These are phyloP conservation scores for Globisporangium camurandrum DNA, from an alignment of 352 stramenopile species.

Conservation along the genomic window DNA sequence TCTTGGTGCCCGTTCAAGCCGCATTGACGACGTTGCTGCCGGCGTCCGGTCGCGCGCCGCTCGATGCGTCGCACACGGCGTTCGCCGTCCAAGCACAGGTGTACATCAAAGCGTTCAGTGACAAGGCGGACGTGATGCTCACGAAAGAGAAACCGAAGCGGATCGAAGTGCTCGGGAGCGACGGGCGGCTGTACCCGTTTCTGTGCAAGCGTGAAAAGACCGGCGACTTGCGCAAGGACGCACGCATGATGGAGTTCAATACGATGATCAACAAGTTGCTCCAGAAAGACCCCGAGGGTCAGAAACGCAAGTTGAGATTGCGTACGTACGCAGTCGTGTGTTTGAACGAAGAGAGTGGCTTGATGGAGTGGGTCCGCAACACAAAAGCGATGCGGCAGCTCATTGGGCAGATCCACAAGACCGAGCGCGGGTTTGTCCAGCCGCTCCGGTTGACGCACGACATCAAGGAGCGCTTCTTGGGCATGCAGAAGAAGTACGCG, in stretches of 20 bases:
- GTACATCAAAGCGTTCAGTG: constrained; percentile 84
- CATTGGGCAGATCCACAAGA: constrained; percentile 84
- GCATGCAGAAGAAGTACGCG: constrained; percentile 84
- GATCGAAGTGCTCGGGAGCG: constrained; percentile 82
- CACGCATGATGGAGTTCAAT: constrained; percentile 99
- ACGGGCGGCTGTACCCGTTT: constrained; percentile 83
- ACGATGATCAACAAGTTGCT: constrained; percentile 99
- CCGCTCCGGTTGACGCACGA: constrained; percentile 68
- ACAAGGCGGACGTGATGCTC: constrained; percentile 94
- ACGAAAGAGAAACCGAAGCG: constrained; percentile 99
- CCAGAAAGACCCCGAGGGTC: constrained; percentile 80
- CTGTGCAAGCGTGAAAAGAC: constrained; percentile 97
- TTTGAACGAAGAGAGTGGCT: constrained; percentile 98
- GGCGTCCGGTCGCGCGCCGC: constrained; percentile 46
- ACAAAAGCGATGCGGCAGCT: constrained; percentile 92
- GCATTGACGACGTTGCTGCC: constrained; percentile 69
- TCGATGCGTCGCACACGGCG: constrained; percentile 39
- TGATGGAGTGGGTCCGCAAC: constrained; percentile 99
- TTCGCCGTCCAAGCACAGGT: constrained; percentile 67
- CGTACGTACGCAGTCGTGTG: constrained; percentile 98
- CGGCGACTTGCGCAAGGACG: constrained; percentile 99
- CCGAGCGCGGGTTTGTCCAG: constrained; percentile 77
- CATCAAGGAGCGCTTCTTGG: constrained; percentile 82
- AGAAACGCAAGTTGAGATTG: constrained; percentile 90
- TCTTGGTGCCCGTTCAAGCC: constrained; percentile 77